phyloP scores from a whole-genome alignment of 1,139 yeast genomes.

The Kluyveromyces sp. region DNA sequence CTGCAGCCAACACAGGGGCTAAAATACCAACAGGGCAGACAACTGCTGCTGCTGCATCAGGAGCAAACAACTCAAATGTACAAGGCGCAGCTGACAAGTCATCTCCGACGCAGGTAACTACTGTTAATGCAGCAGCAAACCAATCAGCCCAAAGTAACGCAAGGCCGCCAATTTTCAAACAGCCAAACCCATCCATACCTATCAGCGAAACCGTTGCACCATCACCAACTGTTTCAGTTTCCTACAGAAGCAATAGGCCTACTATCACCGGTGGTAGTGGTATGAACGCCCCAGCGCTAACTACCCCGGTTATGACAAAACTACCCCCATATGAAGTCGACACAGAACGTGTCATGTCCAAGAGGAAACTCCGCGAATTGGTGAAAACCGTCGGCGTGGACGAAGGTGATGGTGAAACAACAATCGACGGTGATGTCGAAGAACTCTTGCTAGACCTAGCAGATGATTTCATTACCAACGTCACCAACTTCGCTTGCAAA shows the following conservation, averaged over 20 bases:
- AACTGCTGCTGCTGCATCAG: conserved; percentile 4
- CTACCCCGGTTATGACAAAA: conserved; percentile 68
- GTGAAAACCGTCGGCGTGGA: conserved; percentile 76
- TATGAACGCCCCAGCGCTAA: conserved; percentile 52
- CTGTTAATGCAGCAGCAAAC: conserved; percentile 38
- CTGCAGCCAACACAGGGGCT: conserved; percentile 15
- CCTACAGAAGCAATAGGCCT: conserved; percentile 63
- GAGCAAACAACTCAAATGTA: conserved; percentile 4
- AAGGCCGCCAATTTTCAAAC: conserved; percentile 46
- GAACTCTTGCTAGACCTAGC: conserved; percentile 85
- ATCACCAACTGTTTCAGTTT: conserved; percentile 54
- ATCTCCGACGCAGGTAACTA: conserved; percentile 30
- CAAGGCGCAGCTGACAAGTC: conserved; percentile 8
- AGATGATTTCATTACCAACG: conserved; percentile 87
- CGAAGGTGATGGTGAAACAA: conserved; percentile 82
- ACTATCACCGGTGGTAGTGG: conserved; percentile 85
- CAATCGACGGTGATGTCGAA: conserved; percentile 95
- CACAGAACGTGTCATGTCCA: conserved; percentile 77
- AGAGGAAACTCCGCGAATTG: conserved; percentile 78
- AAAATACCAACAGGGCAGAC: too few relatives aligned
- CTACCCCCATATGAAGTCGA: conserved; percentile 79
- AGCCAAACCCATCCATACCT: conserved; percentile 65
- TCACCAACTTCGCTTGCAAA: conserved; percentile 87
- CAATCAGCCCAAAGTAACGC: conserved; percentile 22
- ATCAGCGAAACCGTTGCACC: conserved; percentile 64